Evolutionary conservation across 1,284 basidiomycete species (phyloP), one percentile per base, ranked within the genome.

Genomic region (Cryptococcus jaspeensis): DNA sequence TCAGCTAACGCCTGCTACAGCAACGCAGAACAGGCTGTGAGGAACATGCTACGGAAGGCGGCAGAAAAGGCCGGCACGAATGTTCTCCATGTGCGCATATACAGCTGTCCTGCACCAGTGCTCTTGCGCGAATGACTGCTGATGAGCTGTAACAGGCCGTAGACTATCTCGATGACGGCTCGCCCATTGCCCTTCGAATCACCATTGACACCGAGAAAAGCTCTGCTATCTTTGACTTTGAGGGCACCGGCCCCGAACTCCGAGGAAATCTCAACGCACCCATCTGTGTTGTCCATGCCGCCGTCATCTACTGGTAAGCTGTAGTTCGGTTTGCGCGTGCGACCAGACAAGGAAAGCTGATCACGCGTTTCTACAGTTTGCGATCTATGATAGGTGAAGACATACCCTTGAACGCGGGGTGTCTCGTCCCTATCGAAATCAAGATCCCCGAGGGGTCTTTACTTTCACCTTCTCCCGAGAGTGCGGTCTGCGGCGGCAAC

Each of bases 401-500:
- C 68, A 97, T 97, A 48, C 94, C 94, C 3, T 82, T 98, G 25
- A 97, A 97, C 72, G 90, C 91, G 20, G 93, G 93, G 1, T 96
- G 92, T 71, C 82, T 96, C 16, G 87, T 69, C 2, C 72, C 72
- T 18, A 54, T 74, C 18, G 63, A 65, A 15, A 58, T 58, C 35
- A 39, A 37, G 61, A 90, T 97, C 41, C 94, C 94, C 0, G 78
- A 83, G 38, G 88, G 87, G 52, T 89, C 87, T 9, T 76, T 97
- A 7, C 81, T 98, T 23, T 84, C 86, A 4, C 93, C 94, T 0
- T 92, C 89, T 5, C 82, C 84, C 36, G 89, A 87, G 0, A 92
- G 92, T 0, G 93, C 93, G 0, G 92, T 96, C 2, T 94, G 92
- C 62, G 92, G 89, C 20, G 93, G 93, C 4, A 96, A 96, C 66